Conservation (phyloP, 768 basidiomycete species). For the Hericium rajendrae region DNA sequence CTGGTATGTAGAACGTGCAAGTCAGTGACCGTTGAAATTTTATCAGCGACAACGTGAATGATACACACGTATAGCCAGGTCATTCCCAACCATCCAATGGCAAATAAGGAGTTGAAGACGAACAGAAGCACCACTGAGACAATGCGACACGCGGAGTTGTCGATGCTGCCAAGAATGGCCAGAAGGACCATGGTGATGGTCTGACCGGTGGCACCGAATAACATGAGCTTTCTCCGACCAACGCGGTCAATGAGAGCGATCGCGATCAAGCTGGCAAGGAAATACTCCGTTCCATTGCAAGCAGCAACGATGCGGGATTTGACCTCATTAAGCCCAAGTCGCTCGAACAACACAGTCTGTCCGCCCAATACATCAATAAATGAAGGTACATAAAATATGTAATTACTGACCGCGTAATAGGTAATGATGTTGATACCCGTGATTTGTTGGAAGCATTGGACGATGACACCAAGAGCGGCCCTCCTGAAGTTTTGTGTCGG, state of each 20-base stretch:
- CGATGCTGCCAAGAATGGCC: slow-evolving; percentile 45
- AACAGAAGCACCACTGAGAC: slow-evolving; percentile 49
- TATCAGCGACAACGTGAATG: neutral
- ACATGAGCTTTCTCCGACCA: slow-evolving; percentile 63
- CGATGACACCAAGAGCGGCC: slow-evolving; percentile 42
- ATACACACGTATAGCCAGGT: slow-evolving; percentile 56
- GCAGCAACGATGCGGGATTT: slow-evolving; percentile 55
- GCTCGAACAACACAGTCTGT: slow-evolving; percentile 44
- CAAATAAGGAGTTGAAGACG: slow-evolving; percentile 67
- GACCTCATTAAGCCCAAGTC: slow-evolving; percentile 46
- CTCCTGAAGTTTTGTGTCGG: slow-evolving; percentile 54
- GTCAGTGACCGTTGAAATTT: neutral
- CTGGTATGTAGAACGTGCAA: slow-evolving; percentile 17
- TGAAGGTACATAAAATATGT: slow-evolving; percentile 14
- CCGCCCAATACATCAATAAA: neutral
- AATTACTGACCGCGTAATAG: slow-evolving; percentile 22
- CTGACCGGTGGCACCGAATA: slow-evolving; percentile 59
- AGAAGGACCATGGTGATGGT: slow-evolving; percentile 49
- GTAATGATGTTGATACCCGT: slow-evolving; percentile 61
- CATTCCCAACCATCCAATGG: slow-evolving; percentile 62
- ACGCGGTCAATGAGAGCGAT: slow-evolving; percentile 65
- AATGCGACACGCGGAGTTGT: slow-evolving; percentile 37
- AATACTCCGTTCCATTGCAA: slow-evolving; percentile 64
- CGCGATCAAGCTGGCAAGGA: slow-evolving; percentile 60
- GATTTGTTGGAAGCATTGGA: slow-evolving; percentile 64